Evolutionary conservation across 106 monocot genomes (phyloP), one percentile per base, ranked within the genome.

Genomic region (Apostasia ramifera): DNA sequence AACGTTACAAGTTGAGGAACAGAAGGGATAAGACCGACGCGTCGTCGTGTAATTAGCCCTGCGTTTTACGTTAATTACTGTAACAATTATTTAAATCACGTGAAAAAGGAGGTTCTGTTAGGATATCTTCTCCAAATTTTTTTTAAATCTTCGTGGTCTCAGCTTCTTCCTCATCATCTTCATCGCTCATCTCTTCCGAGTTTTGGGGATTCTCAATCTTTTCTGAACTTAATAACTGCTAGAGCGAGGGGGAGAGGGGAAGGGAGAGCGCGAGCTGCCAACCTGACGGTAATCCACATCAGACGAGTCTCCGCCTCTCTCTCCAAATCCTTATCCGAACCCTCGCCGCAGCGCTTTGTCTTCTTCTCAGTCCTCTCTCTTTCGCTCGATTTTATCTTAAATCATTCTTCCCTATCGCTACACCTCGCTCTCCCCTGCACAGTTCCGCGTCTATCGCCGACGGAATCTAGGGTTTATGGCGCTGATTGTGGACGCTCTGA

Each of bases 401-500:
- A 15, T 40, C 9, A 0, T 40, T 51, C 44, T 50, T 66, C 57
- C 44, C 40, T 38, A 47, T 65, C 14, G 2, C 44, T 55, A 14
- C 10, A 40, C 11, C 47, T 71, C 40, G 11, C n/a, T 41, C 74
- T 59, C 11, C 55, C 9, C 53, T 44, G 7, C 42, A 60, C n/a
- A 48, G 15, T 11, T 39, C 40, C 6, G 53, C 13, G 41, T 66
- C 55, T 63, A 1, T 11, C 55, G 10, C 66, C 4, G 9, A 15
- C 61, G 9, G 40, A 10, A n/a, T 70, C 51, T 11, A 13, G 48
- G 4, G 11, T 14, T 61, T 11, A 93, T 93, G 92, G 86, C 72
- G 42, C 55, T 81, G 51, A 51, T 88, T 59, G 57, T 81, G 38
- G 74, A 79, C 13, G 76, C 88, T 41, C 68, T 93, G 26, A 14